Evolutionary conservation across 23 red algal genomes (phyloP).

Genomic region (Gracilariopsis chorda): DNA sequence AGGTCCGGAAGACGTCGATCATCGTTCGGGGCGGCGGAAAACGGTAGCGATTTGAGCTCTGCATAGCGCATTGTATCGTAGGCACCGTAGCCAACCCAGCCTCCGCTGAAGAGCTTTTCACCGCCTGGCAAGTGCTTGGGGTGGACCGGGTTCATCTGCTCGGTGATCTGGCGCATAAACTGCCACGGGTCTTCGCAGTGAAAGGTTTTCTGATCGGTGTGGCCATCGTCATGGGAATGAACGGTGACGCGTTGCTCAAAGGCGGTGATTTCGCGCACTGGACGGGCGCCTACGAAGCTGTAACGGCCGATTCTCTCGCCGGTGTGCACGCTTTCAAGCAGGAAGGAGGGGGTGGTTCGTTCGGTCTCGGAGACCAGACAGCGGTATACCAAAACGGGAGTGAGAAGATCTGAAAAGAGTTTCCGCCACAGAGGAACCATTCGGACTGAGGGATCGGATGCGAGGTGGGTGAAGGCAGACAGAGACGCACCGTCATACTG

Average conservation of each 20-base stretch:
- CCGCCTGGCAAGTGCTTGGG: constrained; percentile 38
- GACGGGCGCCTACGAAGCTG: constrained; percentile 82
- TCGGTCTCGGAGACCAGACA: constrained; percentile 72
- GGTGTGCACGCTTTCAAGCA: constrained; percentile 89
- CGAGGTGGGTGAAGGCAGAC: constrained; percentile 6
- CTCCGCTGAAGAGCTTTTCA: constrained; percentile 68
- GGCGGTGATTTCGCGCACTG: constrained; percentile 59
- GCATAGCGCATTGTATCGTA: constrained; percentile 99
- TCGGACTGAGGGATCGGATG: constrained; percentile 66
- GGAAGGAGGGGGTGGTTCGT: constrained; percentile 63
- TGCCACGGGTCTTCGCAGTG: constrained; percentile 76
- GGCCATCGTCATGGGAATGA: constrained; percentile 7
- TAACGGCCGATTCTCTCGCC: constrained; percentile 84
- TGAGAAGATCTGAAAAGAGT: constrained; percentile 88
- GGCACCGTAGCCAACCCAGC: constrained; percentile 96
- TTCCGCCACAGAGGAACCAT: constrained; percentile 84
- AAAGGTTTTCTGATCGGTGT: neutral
- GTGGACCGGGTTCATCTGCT: constrained; percentile 48
- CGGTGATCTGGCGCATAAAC: constrained; percentile 74
- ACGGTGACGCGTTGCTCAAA: constrained; percentile 22
- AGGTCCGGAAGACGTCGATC: constrained; percentile 90
- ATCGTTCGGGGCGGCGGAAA: constrained; percentile 77
- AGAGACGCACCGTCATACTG: constrained; percentile 13
- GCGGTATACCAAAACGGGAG: constrained; percentile 85
- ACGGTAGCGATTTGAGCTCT: constrained; percentile 87